phyloP scores from a whole-genome alignment of 139 green algal species.

The Ettlia oleoabundans region DNA sequence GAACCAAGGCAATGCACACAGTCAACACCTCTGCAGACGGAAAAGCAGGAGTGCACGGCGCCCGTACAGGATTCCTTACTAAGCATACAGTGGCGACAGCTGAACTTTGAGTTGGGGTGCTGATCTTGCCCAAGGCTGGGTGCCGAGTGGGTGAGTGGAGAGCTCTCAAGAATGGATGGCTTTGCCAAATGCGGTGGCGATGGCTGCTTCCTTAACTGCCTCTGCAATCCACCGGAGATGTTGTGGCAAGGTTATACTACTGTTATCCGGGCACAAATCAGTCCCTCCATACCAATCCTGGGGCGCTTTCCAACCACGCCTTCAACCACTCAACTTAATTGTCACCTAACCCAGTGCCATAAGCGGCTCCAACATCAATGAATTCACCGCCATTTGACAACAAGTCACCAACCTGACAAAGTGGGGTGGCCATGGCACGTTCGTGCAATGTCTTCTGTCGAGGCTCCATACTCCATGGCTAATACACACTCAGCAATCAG shows the following conservation, averaged over 20 bases:
- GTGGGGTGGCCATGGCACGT: constrained; percentile 99
- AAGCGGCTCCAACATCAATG: not conserved
- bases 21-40: too few species aligned
- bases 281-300: too few species aligned
- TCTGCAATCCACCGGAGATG: too few species aligned
- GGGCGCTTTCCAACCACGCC: not conserved
- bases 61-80: too few species aligned
- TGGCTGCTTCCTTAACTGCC: constrained; percentile 22
- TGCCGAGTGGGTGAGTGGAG: too few species aligned
- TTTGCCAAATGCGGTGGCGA: constrained; percentile 16
- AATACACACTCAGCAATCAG: constrained; percentile 87
- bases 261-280: not conserved
- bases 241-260: too few species aligned
- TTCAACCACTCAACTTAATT: not conserved
- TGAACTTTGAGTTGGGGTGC: too few species aligned
- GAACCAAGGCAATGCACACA: too few species aligned
- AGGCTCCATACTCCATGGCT: constrained; percentile 94
- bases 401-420: constrained; percentile 47
- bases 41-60: too few species aligned
- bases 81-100: too few species aligned
- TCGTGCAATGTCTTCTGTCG: constrained; percentile 93
- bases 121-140: too few species aligned
- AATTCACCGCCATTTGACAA: not conserved
- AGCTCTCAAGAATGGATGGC: constrained; percentile 10
- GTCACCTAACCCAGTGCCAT: not conserved